These are phyloP conservation scores for Alternaria tenuissima DNA, from an alignment of 2,329 filamentous ascomycete species.

Conservation along the genomic window DNA sequence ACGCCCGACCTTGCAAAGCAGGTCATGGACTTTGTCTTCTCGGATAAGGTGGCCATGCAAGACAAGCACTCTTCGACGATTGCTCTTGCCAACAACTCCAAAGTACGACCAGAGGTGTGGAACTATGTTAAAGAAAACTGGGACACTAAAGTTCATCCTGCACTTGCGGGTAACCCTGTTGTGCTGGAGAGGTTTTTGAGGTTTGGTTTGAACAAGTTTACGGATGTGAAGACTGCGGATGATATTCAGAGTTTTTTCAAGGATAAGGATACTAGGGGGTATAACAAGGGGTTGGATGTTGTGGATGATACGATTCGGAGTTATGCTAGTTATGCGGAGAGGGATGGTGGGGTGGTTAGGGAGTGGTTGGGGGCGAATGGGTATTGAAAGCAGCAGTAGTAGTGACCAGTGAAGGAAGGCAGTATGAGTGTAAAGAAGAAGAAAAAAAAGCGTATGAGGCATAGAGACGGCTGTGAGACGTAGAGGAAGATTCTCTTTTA, in stretches of 20 bases:
- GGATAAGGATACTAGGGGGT: slow-evolving; percentile 83
- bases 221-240: slow-evolving; percentile 71
- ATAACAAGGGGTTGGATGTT: slow-evolving; percentile 84
- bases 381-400: slow-evolving; percentile 53
- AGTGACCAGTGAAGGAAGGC: background rate
- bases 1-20: slow-evolving; percentile 72
- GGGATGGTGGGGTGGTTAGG: slow-evolving; percentile 75
- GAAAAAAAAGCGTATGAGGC: no score
- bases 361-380: slow-evolving; percentile 78
- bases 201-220: slow-evolving; percentile 79
- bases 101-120: slow-evolving; percentile 81
- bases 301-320: slow-evolving; percentile 86
- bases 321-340: slow-evolving; percentile 80
- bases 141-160: slow-evolving; percentile 70
- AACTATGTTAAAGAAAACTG: slow-evolving; percentile 86
- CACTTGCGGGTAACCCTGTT: slow-evolving; percentile 81
- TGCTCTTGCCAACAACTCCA: slow-evolving; percentile 75
- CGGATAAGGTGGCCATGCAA: slow-evolving; percentile 81
- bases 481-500: no score
- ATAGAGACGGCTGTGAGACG: no score
- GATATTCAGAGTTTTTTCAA: slow-evolving; percentile 88
- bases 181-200: slow-evolving; percentile 89
- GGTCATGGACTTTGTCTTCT: slow-evolving; percentile 78
- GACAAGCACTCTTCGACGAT: slow-evolving; percentile 87
- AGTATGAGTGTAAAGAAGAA: no score